phyloP scores from a whole-genome alignment of 495 filamentous ascomycete species.

The Neurospora hispaniola region DNA sequence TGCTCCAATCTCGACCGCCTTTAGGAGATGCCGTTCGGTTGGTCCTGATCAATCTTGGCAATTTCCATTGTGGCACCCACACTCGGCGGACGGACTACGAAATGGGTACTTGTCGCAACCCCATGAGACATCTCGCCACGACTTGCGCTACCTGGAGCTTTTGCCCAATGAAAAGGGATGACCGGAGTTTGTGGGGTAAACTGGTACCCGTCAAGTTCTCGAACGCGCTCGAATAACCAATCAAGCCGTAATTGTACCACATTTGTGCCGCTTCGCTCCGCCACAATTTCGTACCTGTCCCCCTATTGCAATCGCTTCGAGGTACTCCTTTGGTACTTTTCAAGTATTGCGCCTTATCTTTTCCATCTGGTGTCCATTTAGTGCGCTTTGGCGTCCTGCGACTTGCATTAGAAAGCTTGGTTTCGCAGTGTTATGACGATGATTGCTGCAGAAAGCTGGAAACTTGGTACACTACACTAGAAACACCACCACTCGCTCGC shows the following conservation, averaged over 20 bases:
- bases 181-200: background rate
- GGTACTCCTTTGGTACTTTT: conserved; percentile 5
- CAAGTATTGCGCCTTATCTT: background rate
- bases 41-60: background rate
- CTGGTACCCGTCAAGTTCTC: background rate
- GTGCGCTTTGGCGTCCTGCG: background rate
- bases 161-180: conserved; percentile 8
- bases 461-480: background rate
- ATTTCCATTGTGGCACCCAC: background rate
- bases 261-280: conserved; percentile 12
- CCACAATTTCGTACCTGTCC: conserved; percentile 10
- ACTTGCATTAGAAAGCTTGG: conserved; percentile 1
- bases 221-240: background rate
- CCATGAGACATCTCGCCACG: conserved; percentile 7
- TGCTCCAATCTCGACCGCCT: background rate
- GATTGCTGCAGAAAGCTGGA: background rate
- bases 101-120: background rate
- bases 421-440: background rate
- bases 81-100: background rate
- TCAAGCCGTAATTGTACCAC: conserved; percentile 12
- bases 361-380: background rate
- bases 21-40: background rate
- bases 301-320: conserved; percentile 8
- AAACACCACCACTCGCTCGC: background rate
- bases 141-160: conserved; percentile 4